phyloP scores from a whole-genome alignment of 1,284 basidiomycete genomes.

The Abortiporus biennis region DNA sequence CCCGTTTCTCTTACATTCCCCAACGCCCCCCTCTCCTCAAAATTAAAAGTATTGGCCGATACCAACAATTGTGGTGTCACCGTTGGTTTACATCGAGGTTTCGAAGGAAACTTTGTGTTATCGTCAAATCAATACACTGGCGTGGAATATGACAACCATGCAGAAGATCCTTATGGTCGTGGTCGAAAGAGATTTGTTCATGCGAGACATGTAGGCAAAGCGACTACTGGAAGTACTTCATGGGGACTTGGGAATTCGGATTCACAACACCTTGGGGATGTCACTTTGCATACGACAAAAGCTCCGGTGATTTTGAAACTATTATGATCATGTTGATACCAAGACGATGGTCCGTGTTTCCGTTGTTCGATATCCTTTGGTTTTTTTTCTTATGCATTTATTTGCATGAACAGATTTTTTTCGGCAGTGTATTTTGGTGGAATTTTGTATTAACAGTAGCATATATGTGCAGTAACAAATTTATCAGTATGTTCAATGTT shows the following conservation, averaged over 20 bases:
- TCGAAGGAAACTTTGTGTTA: constrained; percentile 33
- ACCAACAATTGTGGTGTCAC: constrained; percentile 26
- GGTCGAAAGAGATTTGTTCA: constrained; percentile 8
- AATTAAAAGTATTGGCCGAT: constrained; percentile 25
- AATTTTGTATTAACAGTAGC: background rate
- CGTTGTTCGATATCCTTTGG: background rate
- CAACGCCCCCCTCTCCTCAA: constrained; percentile 31
- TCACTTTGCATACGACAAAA: constrained; percentile 10
- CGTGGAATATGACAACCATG: constrained; percentile 4
- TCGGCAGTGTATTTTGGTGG: background rate
- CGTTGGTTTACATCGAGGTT: constrained; percentile 32
- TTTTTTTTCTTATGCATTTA: background rate
- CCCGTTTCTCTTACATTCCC: constrained; percentile 25
- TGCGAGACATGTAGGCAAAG: background rate
- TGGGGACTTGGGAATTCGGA: background rate
- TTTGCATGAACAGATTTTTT: background rate
- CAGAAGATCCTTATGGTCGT: constrained; percentile 11
- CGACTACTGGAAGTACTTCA: background rate
- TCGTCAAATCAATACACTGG: constrained; percentile 4
- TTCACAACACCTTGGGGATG: constrained; percentile 11
- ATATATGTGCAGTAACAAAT: background rate
- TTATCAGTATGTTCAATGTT: background rate
- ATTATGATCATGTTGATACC: too few relatives aligned
- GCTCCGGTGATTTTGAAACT: constrained; percentile 9
- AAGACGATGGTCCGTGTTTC: background rate